Conservation (phyloP, 2,329 filamentous ascomycete genomes). For the Fonsecaea multimorphosa region DNA sequence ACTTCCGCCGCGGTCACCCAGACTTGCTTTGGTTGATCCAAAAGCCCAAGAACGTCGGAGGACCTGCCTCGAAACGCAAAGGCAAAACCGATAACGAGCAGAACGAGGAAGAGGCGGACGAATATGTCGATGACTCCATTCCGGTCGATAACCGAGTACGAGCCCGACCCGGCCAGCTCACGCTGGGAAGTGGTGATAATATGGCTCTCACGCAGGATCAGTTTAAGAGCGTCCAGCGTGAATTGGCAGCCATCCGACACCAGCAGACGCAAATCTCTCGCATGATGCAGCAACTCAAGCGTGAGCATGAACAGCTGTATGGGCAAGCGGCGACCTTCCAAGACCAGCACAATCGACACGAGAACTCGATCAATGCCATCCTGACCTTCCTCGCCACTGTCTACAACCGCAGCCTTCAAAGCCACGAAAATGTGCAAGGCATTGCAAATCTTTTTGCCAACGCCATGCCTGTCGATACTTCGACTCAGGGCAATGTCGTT, state of each 20-base stretch:
- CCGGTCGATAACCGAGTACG: conserved; percentile 44
- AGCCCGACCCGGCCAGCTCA: conserved; percentile 49
- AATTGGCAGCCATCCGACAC: conserved; percentile 80
- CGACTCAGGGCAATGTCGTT: conserved; percentile 64
- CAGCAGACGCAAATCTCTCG: conserved; percentile 86
- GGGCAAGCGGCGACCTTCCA: conserved; percentile 89
- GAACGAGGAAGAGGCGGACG: conserved; percentile 72
- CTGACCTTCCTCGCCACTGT: conserved; percentile 95
- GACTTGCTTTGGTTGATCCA: conserved; percentile 96
- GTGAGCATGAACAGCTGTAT: conserved; percentile 86
- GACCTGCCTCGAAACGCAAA: conserved; percentile 58
- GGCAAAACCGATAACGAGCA: conserved; percentile 62
- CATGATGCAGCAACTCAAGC: conserved; percentile 78
- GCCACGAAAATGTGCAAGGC: conserved; percentile 67
- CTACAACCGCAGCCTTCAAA: conserved; percentile 90
- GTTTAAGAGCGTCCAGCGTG: conserved; percentile 75
- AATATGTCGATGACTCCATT: conserved; percentile 52
- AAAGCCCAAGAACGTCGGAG: conserved; percentile 79
- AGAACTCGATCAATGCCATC: conserved; percentile 99
- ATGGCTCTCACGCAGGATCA: conserved; percentile 70
- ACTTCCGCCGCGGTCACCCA: conserved; percentile 89
- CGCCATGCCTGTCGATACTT: conserved; percentile 67
- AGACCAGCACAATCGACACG: conserved; percentile 90
- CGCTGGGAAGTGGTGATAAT: conserved; percentile 46
- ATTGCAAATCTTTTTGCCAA: conserved; percentile 80